Percentiles rank a stretch among this genome's conserved stretches.
Evolutionary conservation across 768 basidiomycete genomes (phyloP).

Genomic region (Kockovaella imperatae): DNA sequence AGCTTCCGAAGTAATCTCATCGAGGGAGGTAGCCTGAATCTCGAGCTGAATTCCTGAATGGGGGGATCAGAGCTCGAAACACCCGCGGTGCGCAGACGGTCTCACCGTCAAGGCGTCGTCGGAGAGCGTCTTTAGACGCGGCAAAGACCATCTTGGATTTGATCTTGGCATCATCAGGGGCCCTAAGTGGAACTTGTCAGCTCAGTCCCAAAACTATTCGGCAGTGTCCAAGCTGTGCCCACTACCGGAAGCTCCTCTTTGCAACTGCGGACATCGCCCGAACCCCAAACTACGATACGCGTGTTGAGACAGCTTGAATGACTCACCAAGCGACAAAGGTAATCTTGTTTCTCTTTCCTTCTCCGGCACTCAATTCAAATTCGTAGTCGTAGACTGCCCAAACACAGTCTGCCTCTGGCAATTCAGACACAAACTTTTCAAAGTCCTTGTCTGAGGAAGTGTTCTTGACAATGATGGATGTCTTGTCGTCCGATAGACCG

Average conservation of each 20-base stretch:
- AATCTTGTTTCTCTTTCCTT: conserved; percentile 77
- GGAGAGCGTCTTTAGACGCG: conserved; percentile 74
- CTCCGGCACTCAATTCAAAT: conserved; percentile 55
- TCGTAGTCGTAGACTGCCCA: conserved; percentile 94
- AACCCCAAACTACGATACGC: neutral
- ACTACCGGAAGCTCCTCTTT: neutral
- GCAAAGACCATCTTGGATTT: conserved; percentile 91
- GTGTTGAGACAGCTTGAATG: neutral
- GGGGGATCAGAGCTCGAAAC: neutral
- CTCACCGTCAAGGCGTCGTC: conserved; percentile 60
- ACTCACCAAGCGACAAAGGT: conserved; percentile 77
- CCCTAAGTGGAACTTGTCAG: conserved; percentile 56
- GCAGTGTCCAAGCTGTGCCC: neutral
- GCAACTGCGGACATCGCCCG: neutral
- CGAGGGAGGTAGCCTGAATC: conserved; percentile 73
- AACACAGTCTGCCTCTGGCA: conserved; percentile 68
- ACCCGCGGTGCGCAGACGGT: neutral
- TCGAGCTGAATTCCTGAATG: conserved; percentile 55
- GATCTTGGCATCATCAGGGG: conserved; percentile 73
- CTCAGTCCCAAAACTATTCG: neutral
- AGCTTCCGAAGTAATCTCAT: conserved; percentile 62
- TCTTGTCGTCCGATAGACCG: conserved; percentile 52
- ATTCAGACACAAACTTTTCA: conserved; percentile 62
- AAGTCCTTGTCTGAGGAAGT: conserved; percentile 53
- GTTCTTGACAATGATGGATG: conserved; percentile 65